phyloP scores from a whole-genome alignment of 176 grass and related monocot genomes.

The Otatea glauca region DNA sequence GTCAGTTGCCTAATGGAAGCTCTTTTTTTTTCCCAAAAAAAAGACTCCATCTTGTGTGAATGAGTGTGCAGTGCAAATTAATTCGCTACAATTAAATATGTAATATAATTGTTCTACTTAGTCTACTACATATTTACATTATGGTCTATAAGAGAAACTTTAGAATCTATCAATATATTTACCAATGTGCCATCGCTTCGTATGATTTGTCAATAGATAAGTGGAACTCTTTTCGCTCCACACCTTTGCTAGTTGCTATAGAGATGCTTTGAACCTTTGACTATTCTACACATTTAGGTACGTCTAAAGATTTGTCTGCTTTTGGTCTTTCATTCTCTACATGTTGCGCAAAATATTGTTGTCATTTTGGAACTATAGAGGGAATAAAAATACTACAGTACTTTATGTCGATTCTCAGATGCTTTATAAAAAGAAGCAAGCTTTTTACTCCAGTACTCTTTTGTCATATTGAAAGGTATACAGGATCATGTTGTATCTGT shows the following conservation, averaged over 20 bases:
- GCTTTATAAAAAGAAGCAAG: background rate
- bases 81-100: background rate
- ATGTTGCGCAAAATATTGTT: conserved; percentile 1
- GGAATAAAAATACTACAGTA: background rate
- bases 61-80: conserved; percentile 24
- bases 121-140: conserved; percentile 7
- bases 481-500: background rate
- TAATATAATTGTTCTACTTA: background rate
- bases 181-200: background rate
- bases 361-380: conserved; percentile 8
- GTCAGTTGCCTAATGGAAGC: no score
- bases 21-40: no score
- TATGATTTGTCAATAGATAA: conserved; percentile 12
- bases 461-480: conserved; percentile 4
- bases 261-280: background rate
- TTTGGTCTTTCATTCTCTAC: background rate
- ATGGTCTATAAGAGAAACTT: background rate
- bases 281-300: background rate
- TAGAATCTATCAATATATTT: background rate
- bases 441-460: conserved; percentile 1
- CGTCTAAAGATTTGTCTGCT: background rate
- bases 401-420: conserved; percentile 11
- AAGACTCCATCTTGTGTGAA: background rate
- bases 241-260: background rate
- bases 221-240: background rate